Base-by-base conservation (phyloP, 2,329 filamentous ascomycete species). In the Ceratocystis destructans region DNA sequence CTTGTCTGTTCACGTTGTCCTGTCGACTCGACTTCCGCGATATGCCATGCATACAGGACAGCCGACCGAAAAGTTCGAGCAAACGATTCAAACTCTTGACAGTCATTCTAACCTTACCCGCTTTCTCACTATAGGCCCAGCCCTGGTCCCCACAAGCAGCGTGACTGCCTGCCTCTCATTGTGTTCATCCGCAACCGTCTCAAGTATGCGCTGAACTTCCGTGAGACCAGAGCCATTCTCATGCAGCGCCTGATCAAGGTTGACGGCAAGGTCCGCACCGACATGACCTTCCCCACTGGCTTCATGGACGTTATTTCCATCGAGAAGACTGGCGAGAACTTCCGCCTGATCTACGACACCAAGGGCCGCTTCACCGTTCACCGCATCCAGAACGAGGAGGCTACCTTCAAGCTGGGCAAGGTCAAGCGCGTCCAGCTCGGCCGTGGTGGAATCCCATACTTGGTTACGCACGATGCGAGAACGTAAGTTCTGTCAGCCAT, bases 391-490 rank as follows among this genome's bases (percentile, higher is more conserved):
- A 82, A 86, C 74, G 94, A 97, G 85, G 94, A 99, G 89, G 92
- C 93, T 75, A 87, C 94, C 84, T 99, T 96, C 90, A 99, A 99
- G 89, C 86, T 99, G 75, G 92, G 92, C 85, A 99, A 97, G 87
- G 94, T 99, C 84, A 96, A 96, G 90, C 89, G 93, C 77, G 94
- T 99, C 71, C 94, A 99, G 85, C 87, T 99, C 76, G 94, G 94
- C 85, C 93, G 91, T 82, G 95, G 94, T 82, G 94, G 92, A 84
- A 96, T 99, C 87, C 94, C 94, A 95, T 99, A 96, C 92, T 96
- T 97, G 91, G 94, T 99, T 90, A 99, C 94, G 92, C 94, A 99
- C 90, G 94, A 99, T 94, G 94, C 94, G 83, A 89, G 94, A 91
- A 99, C 94, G 93, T 99, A 85, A 96, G 93, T 97, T 88, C 85